Evolutionary conservation across 495 filamentous ascomycete genomes (phyloP).

Genomic region (Umbilicaria muhlenbergii): DNA sequence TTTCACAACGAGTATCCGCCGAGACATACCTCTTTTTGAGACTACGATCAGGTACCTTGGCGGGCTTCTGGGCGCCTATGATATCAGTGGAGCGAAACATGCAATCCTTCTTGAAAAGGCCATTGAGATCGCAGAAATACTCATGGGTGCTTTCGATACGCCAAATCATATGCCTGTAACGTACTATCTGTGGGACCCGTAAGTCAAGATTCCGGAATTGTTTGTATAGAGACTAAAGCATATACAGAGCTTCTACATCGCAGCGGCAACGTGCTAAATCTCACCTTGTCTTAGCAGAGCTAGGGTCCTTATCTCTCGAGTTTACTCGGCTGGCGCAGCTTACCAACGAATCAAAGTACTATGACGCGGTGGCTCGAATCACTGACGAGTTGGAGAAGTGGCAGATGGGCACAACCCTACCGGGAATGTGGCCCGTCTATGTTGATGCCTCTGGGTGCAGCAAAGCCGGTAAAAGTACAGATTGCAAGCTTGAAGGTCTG

Average conservation of each 20-base stretch:
- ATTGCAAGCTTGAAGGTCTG: background rate
- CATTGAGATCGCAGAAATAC: constrained; percentile 22
- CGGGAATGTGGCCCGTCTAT: constrained; percentile 20
- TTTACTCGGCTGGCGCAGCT: constrained; percentile 8
- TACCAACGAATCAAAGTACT: constrained; percentile 5
- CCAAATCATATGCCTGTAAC: constrained; percentile 24
- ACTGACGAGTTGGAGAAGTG: constrained; percentile 5
- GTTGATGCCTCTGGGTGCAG: constrained; percentile 10
- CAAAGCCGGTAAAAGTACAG: too few species aligned
- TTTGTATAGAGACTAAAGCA: background rate
- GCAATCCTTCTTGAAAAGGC: constrained; percentile 20
- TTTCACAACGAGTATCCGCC: constrained; percentile 42
- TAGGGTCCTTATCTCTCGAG: constrained; percentile 6
- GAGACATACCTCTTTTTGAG: constrained; percentile 21
- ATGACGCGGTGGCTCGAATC: constrained; percentile 6
- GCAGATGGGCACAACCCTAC: constrained; percentile 8
- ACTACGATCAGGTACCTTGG: constrained; percentile 36
- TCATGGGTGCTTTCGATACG: constrained; percentile 25
- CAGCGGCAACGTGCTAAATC: constrained; percentile 10
- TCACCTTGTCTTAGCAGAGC: constrained; percentile 5
- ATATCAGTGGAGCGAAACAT: constrained; percentile 26
- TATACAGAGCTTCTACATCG: constrained; percentile 8
- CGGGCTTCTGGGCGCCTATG: constrained; percentile 33
- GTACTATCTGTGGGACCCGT: constrained; percentile 5
- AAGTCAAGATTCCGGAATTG: background rate